These are phyloP conservation scores for Phlebiopsis gigantea DNA, from an alignment of 768 basidiomycete species.

Conservation along the genomic window DNA sequence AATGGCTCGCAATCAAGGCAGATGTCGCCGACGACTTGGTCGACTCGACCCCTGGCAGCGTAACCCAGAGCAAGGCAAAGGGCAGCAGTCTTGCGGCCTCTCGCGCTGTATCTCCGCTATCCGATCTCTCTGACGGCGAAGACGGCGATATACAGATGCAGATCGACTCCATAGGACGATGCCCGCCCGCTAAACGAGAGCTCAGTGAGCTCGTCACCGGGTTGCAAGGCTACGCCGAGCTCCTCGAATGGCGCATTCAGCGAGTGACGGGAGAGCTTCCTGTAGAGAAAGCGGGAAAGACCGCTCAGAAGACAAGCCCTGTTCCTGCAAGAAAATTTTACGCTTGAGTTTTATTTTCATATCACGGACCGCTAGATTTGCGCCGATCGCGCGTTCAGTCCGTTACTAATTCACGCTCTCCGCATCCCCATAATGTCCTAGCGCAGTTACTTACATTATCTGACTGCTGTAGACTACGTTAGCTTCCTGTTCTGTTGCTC, in stretches of 20 bases:
- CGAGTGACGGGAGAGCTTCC: conserved; percentile 12
- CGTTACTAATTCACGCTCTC: background rate
- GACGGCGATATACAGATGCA: conserved; percentile 19
- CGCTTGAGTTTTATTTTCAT: background rate
- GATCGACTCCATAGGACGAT: conserved; percentile 10
- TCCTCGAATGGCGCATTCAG: conserved; percentile 53
- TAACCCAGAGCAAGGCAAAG: background rate
- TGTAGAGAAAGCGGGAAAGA: background rate
- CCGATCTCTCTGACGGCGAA: conserved; percentile 17
- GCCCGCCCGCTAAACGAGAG: conserved; percentile 27
- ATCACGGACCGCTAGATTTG: background rate
- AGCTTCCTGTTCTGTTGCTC: background rate
- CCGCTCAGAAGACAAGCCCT: background rate
- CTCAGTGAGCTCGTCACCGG: conserved; percentile 43
- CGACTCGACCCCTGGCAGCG: conserved; percentile 4
- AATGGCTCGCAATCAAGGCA: conserved; percentile 56
- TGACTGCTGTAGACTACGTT: background rate
- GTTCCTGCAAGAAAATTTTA: background rate
- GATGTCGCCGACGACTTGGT: conserved; percentile 33
- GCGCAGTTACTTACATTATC: background rate
- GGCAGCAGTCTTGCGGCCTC: background rate
- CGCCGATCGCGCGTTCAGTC: too few species aligned
- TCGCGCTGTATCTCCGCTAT: conserved; percentile 14
- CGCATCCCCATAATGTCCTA: background rate
- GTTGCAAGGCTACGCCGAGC: conserved; percentile 53